These are phyloP conservation scores for Rhodofomes roseus DNA, from an alignment of 1,284 basidiomycete genomes.

Conservation along the genomic window DNA sequence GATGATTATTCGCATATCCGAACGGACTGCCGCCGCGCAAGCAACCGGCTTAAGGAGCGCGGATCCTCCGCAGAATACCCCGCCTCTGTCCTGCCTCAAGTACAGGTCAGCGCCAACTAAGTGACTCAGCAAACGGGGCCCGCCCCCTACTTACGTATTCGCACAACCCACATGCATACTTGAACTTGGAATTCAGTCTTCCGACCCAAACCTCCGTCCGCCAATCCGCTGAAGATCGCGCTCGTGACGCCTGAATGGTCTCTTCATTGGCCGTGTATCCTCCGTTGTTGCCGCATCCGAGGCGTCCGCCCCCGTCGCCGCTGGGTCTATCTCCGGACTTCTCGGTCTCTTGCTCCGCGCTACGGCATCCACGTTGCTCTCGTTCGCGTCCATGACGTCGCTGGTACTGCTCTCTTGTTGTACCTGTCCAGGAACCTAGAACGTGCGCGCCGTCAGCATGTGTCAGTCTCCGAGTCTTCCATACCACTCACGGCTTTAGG, in stretches of 20 bases:
- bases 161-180: not conserved
- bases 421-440: not conserved
- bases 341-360: not conserved
- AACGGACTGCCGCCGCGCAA: not conserved
- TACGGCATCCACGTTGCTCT: not conserved
- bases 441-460: not conserved
- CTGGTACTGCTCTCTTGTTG: not conserved
- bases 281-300: not conserved
- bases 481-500: constrained; percentile 16
- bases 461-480: not conserved
- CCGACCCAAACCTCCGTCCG: not conserved
- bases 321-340: constrained; percentile 2
- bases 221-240: not conserved
- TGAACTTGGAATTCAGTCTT: not conserved
- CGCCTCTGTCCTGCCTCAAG: not conserved
- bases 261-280: not conserved
- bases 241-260: not conserved
- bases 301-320: not conserved
- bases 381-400: not conserved
- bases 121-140: not conserved
- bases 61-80: not conserved
- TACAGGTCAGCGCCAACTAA: not conserved
- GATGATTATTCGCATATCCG: not conserved
- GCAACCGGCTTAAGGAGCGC: not conserved
- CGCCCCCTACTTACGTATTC: not conserved